Evolutionary conservation across 2,329 filamentous ascomycete genomes (phyloP), one percentile per base, ranked within the genome.

Genomic region (Myriosclerotinia curreyana): DNA sequence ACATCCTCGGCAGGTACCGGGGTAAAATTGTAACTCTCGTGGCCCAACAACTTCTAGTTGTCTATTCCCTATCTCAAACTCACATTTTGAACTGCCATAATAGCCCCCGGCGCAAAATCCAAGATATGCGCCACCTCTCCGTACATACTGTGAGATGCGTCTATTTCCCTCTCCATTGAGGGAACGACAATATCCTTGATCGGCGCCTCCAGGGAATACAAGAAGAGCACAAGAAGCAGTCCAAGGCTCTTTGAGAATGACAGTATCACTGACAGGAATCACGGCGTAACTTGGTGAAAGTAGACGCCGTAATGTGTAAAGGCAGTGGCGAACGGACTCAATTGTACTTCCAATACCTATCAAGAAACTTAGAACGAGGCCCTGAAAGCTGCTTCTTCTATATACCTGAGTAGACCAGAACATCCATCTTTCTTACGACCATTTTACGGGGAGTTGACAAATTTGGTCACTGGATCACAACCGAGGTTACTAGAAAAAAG

Each of bases 51-150:
- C 94, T 74, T 96, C 91, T 78, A 98, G 83, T 1, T 83, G 82
- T 69, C 83, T 83, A 73, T 95, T 86, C 2, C 92, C 92, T 15
- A 95, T 87, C 77, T 98, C 94, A 68, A 98, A 99, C 75, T 99
- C 95, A 74, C 94, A 97, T 67, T 82, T 83, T 48, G 82, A 80
- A 69, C 83, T 87, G 28, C 89, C 95, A 72, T 96, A 99, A 77
- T 99, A 99, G 14, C 90, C 95, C 6, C 95, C 95, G 2, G 95
- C 95, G 74, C 95, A 99, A 71, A 99, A 88, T 0, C 95, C 95
- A 2, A 99, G 82, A 74, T 95, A 99, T 0, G 84, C 81, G 20
- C 95, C 95, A 36, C 95, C 95, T 38, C 85, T 83, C 65, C 92
- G 89, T 58, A 99, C 91, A 73, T 90, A 99, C 69, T 94, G 88